phyloP scores from a whole-genome alignment of 257 asterid species.

The Handroanthus guayacan region DNA sequence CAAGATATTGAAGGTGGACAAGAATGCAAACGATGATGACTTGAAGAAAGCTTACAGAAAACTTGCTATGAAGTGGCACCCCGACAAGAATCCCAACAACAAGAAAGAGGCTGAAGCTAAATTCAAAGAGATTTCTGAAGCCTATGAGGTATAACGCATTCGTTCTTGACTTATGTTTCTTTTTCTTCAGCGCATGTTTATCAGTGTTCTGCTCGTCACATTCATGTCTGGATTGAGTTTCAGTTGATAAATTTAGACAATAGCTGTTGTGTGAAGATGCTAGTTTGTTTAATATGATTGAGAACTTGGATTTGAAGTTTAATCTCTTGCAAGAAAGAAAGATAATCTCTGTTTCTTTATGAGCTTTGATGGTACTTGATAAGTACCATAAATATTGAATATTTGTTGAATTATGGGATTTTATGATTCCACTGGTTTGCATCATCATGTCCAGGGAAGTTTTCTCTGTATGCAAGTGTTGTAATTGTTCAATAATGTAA shows the following conservation, averaged over 20 bases:
- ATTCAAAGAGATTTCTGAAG: slow-evolving; percentile 75
- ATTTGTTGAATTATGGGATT: too few species aligned
- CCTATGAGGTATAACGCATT: slow-evolving; percentile 55
- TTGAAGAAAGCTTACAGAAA: slow-evolving; percentile 75
- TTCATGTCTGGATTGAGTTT: too few species aligned
- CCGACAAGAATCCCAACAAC: slow-evolving; percentile 70
- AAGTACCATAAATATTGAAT: too few species aligned
- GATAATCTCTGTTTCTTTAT: too few species aligned
- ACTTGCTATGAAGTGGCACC: slow-evolving; percentile 79
- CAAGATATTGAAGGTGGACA: slow-evolving; percentile 33
- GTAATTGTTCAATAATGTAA: too few species aligned
- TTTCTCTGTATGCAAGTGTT: too few species aligned
- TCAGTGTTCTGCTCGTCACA: neutral
- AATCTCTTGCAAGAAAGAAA: neutral
- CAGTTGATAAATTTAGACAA: too few species aligned
- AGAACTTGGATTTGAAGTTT: neutral
- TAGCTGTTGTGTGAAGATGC: too few species aligned
- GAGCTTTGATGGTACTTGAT: too few species aligned
- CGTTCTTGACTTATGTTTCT: neutral
- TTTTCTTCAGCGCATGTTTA: neutral
- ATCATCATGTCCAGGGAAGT: too few species aligned
- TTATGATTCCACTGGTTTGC: too few species aligned
- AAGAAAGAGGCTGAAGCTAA: slow-evolving; percentile 76
- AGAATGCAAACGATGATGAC: slow-evolving; percentile 49
- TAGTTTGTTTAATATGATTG: too few species aligned